phyloP scores from a whole-genome alignment of 768 basidiomycete species.

The Calocybe cyanea region DNA sequence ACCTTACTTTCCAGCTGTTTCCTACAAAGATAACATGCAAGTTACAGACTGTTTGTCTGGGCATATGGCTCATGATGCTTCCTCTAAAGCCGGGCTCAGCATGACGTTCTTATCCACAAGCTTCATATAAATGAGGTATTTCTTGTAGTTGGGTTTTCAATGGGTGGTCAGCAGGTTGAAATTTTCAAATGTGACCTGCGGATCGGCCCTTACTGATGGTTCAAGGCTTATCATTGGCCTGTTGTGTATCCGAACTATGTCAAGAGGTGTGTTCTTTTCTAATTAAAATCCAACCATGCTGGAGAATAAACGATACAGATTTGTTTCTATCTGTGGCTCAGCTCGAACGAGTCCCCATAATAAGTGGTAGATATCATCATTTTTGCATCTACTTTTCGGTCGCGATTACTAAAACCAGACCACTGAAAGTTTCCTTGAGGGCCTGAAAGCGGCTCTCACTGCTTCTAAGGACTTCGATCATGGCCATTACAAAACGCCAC shows the following conservation, averaged over 20 bases:
- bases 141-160: conserved; percentile 53
- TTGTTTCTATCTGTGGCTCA: conserved; percentile 47
- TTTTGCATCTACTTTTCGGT: not conserved
- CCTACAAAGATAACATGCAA: conserved; percentile 59
- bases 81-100: conserved; percentile 45
- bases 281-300: not conserved
- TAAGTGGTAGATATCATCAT: conserved; percentile 34
- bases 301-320: conserved; percentile 30
- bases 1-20: conserved; percentile 53
- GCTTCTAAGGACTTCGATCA: conserved; percentile 52
- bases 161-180: conserved; percentile 51
- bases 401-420: not conserved
- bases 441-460: conserved; percentile 50
- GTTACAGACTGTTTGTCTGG: conserved; percentile 3
- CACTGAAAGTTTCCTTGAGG: conserved; percentile 48
- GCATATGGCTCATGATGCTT: not conserved
- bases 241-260: conserved; percentile 53
- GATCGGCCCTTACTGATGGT: not conserved
- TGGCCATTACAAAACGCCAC: conserved; percentile 46
- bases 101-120: conserved; percentile 45
- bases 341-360: conserved; percentile 55
- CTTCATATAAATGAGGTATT: conserved; percentile 42
- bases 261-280: conserved; percentile 33
- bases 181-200: not conserved
- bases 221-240: conserved; percentile 53